A percentile compares a stretch with the other conserved stretches of the same genome.
Conservation (phyloP, 1,139 yeast genomes). For the Pichia terricola region DNA sequence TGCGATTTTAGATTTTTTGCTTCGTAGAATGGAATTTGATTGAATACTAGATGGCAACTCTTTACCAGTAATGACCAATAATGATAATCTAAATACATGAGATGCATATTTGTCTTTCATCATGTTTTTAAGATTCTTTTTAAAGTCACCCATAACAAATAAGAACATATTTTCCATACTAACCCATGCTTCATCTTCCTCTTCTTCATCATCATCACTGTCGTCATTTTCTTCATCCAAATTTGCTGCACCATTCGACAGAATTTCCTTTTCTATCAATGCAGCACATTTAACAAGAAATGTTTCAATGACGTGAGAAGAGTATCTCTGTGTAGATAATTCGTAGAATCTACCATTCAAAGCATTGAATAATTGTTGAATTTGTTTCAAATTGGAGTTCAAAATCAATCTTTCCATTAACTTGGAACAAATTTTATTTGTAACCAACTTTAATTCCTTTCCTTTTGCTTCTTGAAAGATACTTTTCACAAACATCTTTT, state of each 20-base stretch:
- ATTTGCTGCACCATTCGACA: conserved; percentile 26
- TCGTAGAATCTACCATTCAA: conserved; percentile 65
- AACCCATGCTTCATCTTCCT: conserved; percentile 31
- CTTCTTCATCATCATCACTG: conserved; percentile 19
- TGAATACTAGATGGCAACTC: conserved; percentile 69
- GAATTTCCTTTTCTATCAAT: conserved; percentile 60
- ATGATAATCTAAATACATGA: conserved; percentile 67
- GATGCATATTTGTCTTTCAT: conserved; percentile 75
- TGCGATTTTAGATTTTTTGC: conserved; percentile 81
- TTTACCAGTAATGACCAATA: conserved; percentile 68
- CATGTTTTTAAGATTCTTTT: conserved; percentile 50
- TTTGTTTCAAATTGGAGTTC: conserved; percentile 53
- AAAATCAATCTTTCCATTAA: conserved; percentile 80
- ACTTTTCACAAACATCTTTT: conserved; percentile 59
- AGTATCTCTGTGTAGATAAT: conserved; percentile 79
- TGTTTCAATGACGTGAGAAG: conserved; percentile 91
- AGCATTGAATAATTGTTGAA: conserved; percentile 53
- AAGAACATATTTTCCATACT: conserved; percentile 58
- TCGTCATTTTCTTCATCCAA: conserved; percentile 25
- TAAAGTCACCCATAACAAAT: conserved; percentile 57
- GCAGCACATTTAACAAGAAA: conserved; percentile 69
- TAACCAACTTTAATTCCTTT: conserved; percentile 83
- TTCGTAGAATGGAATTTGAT: conserved; percentile 68
- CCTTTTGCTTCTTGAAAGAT: conserved; percentile 83
- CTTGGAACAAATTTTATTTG: conserved; percentile 92